Evolutionary conservation across 1,139 yeast genomes (phyloP), one percentile per base, ranked within the genome.

Genomic region (Debaryomycetaceae sp.): DNA sequence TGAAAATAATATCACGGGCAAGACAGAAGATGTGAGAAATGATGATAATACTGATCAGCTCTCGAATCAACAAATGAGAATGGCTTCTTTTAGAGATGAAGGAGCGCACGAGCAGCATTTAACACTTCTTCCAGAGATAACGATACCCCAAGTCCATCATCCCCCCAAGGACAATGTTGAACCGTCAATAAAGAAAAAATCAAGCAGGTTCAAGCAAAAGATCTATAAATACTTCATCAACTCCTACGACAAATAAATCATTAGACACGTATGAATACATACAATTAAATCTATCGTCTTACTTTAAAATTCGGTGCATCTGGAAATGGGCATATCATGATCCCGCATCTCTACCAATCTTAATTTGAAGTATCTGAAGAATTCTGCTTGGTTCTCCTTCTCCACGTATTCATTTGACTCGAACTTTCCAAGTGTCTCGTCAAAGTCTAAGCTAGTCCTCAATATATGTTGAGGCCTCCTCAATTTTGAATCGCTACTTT

Each of bases 141-240:
- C n/a, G n/a, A 27, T 27, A 27, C 31, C 31, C 4, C 8, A 27
- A 11, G 31, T 27, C 11, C 3, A 27, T 7, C 31, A 27, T 27
- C 31, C 8, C 11, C 11, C 31, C 31, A 27, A 27, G 31, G 37
- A 38, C 9, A 42, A 42, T 35, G 47, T 39, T 13, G 43, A 45
- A 39, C 53, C 52, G 37, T 40, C 48, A n/a, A 37, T 13, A 13
- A 40, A 42, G n/a, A 61, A 58, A 46, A 58, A 57, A 39, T 39
- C 50, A n/a, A 51, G 53, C 36, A 63, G 61, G 44, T 68, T 72
- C 49, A 71, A 62, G 46, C 60, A 63, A 34, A 68, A 57, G 46
- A 53, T 72, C 38, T 61, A 60, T 51, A 71, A 69, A 49, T 66
- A 64, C 45, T 72, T 72, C 48, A 60, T 72, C 14, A 68, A 65